Conservation (phyloP, 257 asterid species). For the Scutellaria galericulata region DNA sequence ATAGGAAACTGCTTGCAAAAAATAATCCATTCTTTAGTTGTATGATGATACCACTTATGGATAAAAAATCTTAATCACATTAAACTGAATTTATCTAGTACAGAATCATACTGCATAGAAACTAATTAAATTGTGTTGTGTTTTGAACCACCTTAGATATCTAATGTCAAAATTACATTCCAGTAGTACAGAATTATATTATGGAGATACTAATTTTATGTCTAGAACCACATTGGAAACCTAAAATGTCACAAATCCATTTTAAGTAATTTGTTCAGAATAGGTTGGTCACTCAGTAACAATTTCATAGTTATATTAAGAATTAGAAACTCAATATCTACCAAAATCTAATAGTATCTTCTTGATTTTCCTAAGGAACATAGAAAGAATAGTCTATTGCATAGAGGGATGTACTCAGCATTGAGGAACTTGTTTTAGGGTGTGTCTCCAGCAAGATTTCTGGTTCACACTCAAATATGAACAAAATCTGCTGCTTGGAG, state of each 20-base stretch:
- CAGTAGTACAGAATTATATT: too few relatives aligned
- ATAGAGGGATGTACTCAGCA: not conserved
- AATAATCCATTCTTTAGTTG: not conserved
- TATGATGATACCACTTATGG: not conserved
- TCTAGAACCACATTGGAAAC: not conserved
- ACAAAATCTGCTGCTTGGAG: not conserved
- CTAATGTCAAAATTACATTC: too few relatives aligned
- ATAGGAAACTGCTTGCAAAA: not conserved
- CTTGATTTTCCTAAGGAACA: conserved; percentile 6
- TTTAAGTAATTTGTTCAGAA: not conserved
- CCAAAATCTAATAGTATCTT: not conserved
- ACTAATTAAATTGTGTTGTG: too few relatives aligned
- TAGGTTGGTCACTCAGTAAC: not conserved
- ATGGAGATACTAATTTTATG: not conserved
- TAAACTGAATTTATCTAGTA: not conserved
- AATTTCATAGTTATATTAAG: not conserved
- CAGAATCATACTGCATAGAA: not conserved
- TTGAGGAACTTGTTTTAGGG: not conserved
- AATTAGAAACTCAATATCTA: not conserved
- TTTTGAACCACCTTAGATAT: too few relatives aligned
- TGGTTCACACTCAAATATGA: not conserved
- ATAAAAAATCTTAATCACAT: conserved; percentile 3
- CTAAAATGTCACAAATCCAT: not conserved
- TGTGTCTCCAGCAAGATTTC: not conserved
- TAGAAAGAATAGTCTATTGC: not conserved